Conservation (phyloP, 257 asterid genomes). For the Nicotiana benthamiana region DNA sequence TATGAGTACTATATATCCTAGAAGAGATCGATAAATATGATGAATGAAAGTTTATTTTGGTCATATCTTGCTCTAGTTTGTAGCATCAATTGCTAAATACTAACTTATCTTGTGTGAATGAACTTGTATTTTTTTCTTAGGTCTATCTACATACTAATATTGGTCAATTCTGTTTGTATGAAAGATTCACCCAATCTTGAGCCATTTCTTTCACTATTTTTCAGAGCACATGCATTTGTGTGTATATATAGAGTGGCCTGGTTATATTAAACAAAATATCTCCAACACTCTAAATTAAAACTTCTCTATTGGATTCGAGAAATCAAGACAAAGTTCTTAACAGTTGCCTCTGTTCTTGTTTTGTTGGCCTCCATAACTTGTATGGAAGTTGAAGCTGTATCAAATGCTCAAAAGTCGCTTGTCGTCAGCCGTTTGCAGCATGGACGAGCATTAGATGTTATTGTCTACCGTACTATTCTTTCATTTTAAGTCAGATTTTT, state of each 20-base stretch:
- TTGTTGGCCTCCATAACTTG: background rate
- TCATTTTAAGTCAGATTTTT: too few species aligned
- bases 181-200: background rate
- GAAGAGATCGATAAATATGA: too few species aligned
- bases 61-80: too few species aligned
- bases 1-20: too few species aligned
- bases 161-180: too few species aligned
- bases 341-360: background rate
- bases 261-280: background rate
- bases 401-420: background rate
- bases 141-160: too few species aligned
- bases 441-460: background rate
- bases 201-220: background rate
- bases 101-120: too few species aligned
- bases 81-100: too few species aligned
- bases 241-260: background rate
- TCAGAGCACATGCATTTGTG: background rate
- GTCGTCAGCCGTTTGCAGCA: background rate
- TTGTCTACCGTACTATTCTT: background rate
- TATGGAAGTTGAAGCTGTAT: background rate
- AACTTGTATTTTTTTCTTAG: too few species aligned
- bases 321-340: background rate
- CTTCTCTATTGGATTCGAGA: background rate
- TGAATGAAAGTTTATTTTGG: too few species aligned
- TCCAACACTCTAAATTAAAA: background rate